Conservation (phyloP, 805 yeast genomes). For the Candida cerambycidarum region DNA sequence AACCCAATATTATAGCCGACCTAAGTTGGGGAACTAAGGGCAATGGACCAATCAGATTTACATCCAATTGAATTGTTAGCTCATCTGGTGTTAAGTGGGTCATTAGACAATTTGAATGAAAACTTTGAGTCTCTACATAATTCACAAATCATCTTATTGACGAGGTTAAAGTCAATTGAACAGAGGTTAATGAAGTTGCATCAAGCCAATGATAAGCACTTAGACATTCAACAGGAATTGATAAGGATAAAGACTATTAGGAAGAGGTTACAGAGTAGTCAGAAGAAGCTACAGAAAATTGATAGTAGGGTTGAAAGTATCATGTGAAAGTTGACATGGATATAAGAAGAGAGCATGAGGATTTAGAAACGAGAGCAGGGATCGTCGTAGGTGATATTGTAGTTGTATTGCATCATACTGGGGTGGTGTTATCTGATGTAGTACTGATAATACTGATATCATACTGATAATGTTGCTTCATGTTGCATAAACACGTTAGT, state of each 20-base stretch:
- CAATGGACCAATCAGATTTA: constrained; percentile 26
- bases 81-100: constrained; percentile 53
- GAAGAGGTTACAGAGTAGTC: constrained; percentile 26
- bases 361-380: too few species aligned
- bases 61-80: constrained; percentile 64
- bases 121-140: constrained; percentile 54
- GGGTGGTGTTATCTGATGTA: too few species aligned
- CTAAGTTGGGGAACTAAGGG: too few species aligned
- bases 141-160: constrained; percentile 53
- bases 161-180: constrained; percentile 47
- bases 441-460: too few species aligned
- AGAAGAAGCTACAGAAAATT: constrained; percentile 26
- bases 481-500: too few species aligned
- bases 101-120: constrained; percentile 51
- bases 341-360: too few species aligned
- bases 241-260: constrained; percentile 30
- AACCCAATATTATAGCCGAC: too few species aligned
- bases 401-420: too few species aligned
- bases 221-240: constrained; percentile 19
- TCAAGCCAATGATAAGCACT: constrained; percentile 15
- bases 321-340: too few species aligned
- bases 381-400: too few species aligned
- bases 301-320: constrained; percentile 6
- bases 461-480: too few species aligned
- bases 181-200: constrained; percentile 25